Conservation (phyloP, 164 flowering plant species). For the Annona squamosa region DNA sequence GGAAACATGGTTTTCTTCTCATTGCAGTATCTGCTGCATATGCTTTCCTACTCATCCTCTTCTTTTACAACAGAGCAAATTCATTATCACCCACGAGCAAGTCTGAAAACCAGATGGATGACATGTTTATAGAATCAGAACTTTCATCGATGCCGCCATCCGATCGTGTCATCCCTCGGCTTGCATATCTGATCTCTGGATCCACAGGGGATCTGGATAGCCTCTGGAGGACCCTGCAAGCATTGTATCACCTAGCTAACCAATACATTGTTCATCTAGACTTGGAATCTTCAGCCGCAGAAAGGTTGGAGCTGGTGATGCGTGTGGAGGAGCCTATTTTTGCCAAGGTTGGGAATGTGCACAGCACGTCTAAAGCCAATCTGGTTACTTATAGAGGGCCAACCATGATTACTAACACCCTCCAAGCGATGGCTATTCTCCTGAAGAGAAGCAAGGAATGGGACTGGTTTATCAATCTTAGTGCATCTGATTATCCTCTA, state of each 20-base stretch:
- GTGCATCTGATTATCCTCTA: slow-evolving; percentile 98
- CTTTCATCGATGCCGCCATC: slow-evolving; percentile 27
- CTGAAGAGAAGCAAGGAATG: slow-evolving; percentile 68
- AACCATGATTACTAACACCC: slow-evolving; percentile 88
- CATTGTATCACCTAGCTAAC: slow-evolving; percentile 82
- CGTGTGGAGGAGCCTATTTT: slow-evolving; percentile 57
- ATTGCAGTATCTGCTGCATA: slow-evolving; percentile 49
- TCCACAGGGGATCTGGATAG: slow-evolving; percentile 84
- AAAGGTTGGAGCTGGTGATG: slow-evolving; percentile 71
- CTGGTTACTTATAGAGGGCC: slow-evolving; percentile 95
- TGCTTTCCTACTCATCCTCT: slow-evolving; percentile 55
- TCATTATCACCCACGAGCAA: slow-evolving; percentile 53
- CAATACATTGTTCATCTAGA: slow-evolving; percentile 88
- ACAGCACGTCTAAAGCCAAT: slow-evolving; percentile 70
- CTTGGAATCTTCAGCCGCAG: slow-evolving; percentile 60
- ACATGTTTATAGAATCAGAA: slow-evolving; percentile 41
- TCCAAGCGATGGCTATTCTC: slow-evolving; percentile 90
- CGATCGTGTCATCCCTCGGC: slow-evolving; percentile 43
- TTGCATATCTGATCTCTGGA: slow-evolving; percentile 87
- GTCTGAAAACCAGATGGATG: slow-evolving; percentile 34
- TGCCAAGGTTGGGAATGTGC: slow-evolving; percentile 65
- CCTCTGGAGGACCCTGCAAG: slow-evolving; percentile 81
- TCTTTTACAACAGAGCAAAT: slow-evolving; percentile 60
- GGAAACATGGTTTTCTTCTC: slow-evolving; percentile 77
- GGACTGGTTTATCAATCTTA: slow-evolving; percentile 99